Evolutionary conservation across 257 asterid genomes (phyloP), one percentile per base, ranked within the genome.

Genomic region (Solanum peruvianum): DNA sequence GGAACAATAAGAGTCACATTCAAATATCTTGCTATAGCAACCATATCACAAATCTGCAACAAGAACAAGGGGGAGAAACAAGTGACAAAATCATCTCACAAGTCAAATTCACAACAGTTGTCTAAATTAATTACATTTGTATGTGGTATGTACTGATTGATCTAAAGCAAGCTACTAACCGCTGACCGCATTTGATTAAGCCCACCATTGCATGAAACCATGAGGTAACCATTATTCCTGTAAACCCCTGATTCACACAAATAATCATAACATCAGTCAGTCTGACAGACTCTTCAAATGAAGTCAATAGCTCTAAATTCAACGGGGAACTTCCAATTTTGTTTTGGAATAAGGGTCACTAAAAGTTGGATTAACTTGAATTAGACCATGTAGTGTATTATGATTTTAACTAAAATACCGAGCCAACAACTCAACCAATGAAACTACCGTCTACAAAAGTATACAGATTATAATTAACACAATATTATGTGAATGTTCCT

Each of bases 181-280:
- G 97, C 97, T 47, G 97, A 92, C 82, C 97, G 92, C 97, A 94
- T 94, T 81, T 94, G 97, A 86, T 94, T 94, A 86, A 94, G 97
- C 56, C 97, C 97, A 71, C 97, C 97, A 86, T 94, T 94, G 92
- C 97, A 94, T 88, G 97, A 93, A 89, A 94, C 95, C 81, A 94
- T 60, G 23, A 94, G 95, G 91, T 94, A 93, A n/a, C 97, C 96
- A 84, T 94, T 93, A 86, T 92, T 94, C 91, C 58, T 88, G 64
- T 94, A 93, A 10, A 91, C 91, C 90, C 97, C 96, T 94, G 93
- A 81, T 49, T 81, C 69, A 81, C 44, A 56, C 70, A 81, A 47
- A 49, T 31, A 49, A 81, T 31, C 29, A 81, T 45, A 4, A 27
- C 84, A 45, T 15, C 25, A 18, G 8, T 45, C 84, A 78, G 84